These are phyloP conservation scores for Westerdykella aurantiaca DNA, from an alignment of 2,329 filamentous ascomycete species.

Conservation along the genomic window DNA sequence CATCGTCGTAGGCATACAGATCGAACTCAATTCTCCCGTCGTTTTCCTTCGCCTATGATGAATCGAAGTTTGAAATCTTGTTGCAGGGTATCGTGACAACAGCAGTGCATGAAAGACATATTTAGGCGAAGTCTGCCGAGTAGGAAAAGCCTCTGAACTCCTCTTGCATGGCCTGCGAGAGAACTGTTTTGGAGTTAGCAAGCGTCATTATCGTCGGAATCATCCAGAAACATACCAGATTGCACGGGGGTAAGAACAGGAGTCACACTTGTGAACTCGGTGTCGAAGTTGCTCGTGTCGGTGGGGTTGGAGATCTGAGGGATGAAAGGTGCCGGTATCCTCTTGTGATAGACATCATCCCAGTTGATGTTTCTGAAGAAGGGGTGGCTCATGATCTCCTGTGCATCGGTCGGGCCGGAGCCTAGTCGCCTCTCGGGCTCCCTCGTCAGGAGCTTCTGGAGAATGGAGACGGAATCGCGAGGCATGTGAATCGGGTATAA, in stretches of 20 bases:
- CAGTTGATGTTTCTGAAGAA: constrained; percentile 98
- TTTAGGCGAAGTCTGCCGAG: constrained; percentile 73
- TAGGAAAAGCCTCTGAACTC: constrained; percentile 99
- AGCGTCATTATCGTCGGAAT: constrained; percentile 2
- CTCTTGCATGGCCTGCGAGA: constrained; percentile 98
- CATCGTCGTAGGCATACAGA: too few species aligned
- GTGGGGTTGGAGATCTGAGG: constrained; percentile 86
- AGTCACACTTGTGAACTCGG: constrained; percentile 96
- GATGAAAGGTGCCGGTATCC: constrained; percentile 80
- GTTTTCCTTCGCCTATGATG: too few species aligned
- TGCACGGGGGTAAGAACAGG: constrained; percentile 95
- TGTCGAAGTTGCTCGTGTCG: constrained; percentile 99
- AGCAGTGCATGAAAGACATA: constrained; percentile 4
- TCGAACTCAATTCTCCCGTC: too few species aligned
- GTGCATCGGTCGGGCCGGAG: constrained; percentile 91
- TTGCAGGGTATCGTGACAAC: too few species aligned
- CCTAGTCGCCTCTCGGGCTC: constrained; percentile 91
- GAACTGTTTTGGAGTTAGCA: constrained; percentile 52
- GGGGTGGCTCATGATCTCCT: constrained; percentile 97
- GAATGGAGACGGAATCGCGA: constrained; percentile 90
- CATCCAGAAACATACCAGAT: constrained; percentile 63
- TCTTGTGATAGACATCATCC: constrained; percentile 98
- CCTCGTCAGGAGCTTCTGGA: constrained; percentile 93
- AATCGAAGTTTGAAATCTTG: too few species aligned
- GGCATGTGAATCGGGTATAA: constrained; percentile 99